These are phyloP conservation scores for Sugiyamaella marilandica DNA, from an alignment of 805 yeast genomes.

Conservation along the genomic window DNA sequence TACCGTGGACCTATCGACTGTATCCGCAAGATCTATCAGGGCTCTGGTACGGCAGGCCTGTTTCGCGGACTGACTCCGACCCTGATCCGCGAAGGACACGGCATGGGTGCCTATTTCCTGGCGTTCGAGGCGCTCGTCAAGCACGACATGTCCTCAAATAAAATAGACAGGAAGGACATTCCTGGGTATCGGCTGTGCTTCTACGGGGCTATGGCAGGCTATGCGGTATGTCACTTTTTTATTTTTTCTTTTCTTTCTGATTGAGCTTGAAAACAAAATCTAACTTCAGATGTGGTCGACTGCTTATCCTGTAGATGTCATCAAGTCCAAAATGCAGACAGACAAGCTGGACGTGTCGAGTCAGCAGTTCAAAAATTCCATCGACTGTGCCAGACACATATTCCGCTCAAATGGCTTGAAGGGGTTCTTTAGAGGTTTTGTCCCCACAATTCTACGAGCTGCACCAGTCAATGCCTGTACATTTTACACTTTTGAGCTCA, in stretches of 20 bases:
- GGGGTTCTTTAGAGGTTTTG: conserved; percentile 87
- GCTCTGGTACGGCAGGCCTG: conserved; percentile 55
- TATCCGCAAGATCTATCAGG: conserved; percentile 49
- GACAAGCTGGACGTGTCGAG: conserved; percentile 54
- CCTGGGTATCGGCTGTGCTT: conserved; percentile 83
- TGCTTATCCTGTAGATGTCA: conserved; percentile 83
- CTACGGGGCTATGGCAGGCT: conserved; percentile 90
- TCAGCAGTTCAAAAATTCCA: conserved; percentile 55
- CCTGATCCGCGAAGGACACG: conserved; percentile 75
- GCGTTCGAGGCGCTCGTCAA: conserved; percentile 86
- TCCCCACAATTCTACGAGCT: conserved; percentile 91
- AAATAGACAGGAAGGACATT: conserved; percentile 59
- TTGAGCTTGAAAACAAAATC: conserved; percentile 9
- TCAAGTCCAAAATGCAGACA: conserved; percentile 84
- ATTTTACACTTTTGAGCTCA: conserved; percentile 85
- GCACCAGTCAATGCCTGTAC: conserved; percentile 99
- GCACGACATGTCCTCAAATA: conserved; percentile 47
- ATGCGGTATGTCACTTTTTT: conserved; percentile 37
- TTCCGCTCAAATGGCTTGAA: conserved; percentile 55
- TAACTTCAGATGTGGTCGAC: conserved; percentile 62
- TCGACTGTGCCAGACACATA: conserved; percentile 56
- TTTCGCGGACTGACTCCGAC: conserved; percentile 84
- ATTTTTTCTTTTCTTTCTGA: conserved; percentile 17
- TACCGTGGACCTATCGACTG: conserved; percentile 75
- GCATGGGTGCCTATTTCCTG: conserved; percentile 79